Evolutionary conservation across 2,329 filamentous ascomycete genomes (phyloP), one percentile per base, ranked within the genome.

Genomic region (Emergomyces pasteurianus): DNA sequence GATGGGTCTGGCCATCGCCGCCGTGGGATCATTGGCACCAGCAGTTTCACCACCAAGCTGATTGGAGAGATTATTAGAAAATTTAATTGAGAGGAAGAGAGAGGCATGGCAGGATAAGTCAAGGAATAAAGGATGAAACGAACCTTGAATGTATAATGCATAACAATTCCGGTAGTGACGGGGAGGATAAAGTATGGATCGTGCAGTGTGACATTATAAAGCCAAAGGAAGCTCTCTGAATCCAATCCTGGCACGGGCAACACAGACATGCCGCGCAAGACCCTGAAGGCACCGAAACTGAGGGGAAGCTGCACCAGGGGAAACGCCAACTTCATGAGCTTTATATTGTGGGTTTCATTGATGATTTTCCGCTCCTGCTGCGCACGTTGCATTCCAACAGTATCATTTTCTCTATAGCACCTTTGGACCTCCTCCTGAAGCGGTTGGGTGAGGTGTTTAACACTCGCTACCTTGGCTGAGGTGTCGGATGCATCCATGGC

Each of bases 111-210:
- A 23, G 42, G 42, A 16, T 18, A 54, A 3, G 10, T 21, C 9
- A 18, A 31, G 12, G n/a, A n/a, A n/a, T n/a, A n/a, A n/a, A n/a
- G 38, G 23, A 43, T 42, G 14, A 54, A 75, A 75, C 79, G 62
- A 77, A 86, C 85, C 76, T 78, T 79, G 61, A 90, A 75, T 58
- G 84, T 80, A 34, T 78, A 66, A 65, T 81, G 82, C 73, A 88
- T 81, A 59, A 84, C 69, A 8, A 70, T 73, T 1, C 85, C 81
- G 2, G 85, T 84, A 1, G 80, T 61, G 2, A 84, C 64, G 1
- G 94, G 94, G 38, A 97, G 76, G 47, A 94, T 72, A 67, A 83
- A 92, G 68, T 81, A 86, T 0, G 94, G 92, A 73, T 99, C 94
- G 1, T 83, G 73, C 26, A 85, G 70, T 0, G 90, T 86, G 64